A percentile compares a stretch with the other conserved stretches of the same genome.
phyloP scores from a whole-genome alignment of 176 grass and related monocot species.

The Aegilops speltoides region DNA sequence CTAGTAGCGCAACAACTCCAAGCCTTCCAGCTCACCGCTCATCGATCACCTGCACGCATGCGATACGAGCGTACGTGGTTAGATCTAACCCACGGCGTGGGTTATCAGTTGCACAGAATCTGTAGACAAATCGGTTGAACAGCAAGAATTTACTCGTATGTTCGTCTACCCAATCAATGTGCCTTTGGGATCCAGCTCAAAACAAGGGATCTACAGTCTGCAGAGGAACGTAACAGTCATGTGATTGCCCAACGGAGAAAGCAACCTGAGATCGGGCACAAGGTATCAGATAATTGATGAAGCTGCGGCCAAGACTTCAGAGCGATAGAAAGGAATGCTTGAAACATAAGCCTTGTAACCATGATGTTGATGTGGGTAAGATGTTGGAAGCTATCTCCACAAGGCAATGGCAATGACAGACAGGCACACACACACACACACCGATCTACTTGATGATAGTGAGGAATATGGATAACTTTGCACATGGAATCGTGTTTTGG shows the following conservation, averaged over 20 bases:
- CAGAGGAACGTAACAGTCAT: background rate
- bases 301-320: background rate
- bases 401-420: background rate
- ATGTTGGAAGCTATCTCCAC: background rate
- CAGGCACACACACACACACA: background rate
- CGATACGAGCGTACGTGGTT: background rate
- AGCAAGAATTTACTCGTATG: too few species aligned
- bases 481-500: background rate
- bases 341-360: background rate
- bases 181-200: background rate
- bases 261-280: background rate
- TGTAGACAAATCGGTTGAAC: background rate
- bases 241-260: background rate
- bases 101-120: background rate
- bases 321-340: slow-evolving; percentile 19
- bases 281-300: slow-evolving; percentile 26
- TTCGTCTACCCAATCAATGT: background rate
- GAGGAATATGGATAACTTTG: background rate
- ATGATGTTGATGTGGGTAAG: slow-evolving; percentile 5
- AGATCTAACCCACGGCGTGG: slow-evolving; percentile 19
- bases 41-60: background rate
- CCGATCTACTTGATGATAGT: background rate
- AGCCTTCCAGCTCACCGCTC: background rate
- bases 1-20: slow-evolving; percentile 3
- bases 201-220: background rate